Evolutionary conservation across 192 early-diverging fungal species (phyloP).

Genomic region (Coemansia sp.): DNA sequence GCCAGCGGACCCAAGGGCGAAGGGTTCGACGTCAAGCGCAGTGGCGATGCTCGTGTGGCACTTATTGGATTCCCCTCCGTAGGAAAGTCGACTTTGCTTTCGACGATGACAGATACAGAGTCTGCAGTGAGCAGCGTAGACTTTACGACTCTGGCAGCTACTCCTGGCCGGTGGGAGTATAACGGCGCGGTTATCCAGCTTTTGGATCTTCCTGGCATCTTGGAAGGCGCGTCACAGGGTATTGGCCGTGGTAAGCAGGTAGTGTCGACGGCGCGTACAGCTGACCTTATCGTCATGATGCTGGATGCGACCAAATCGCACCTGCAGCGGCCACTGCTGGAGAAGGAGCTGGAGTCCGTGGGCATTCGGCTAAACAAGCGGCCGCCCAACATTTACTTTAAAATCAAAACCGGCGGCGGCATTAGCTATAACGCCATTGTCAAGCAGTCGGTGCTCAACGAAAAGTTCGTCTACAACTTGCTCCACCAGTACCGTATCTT

Average conservation of each 20-base stretch:
- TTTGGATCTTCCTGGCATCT: conserved; percentile 98
- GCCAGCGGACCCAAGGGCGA: conserved; percentile 70
- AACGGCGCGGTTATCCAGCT: conserved; percentile 97
- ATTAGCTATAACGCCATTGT: conserved; percentile 92
- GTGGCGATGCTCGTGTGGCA: conserved; percentile 94
- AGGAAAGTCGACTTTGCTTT: conserved; percentile 96
- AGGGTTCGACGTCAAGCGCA: conserved; percentile 98
- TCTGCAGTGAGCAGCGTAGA: conserved; percentile 89
- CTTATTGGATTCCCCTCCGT: conserved; percentile 99
- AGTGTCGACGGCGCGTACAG: conserved; percentile 95
- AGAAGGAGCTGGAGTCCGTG: conserved; percentile 93
- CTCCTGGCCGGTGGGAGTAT: conserved; percentile 94
- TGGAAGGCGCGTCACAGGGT: conserved; percentile 97
- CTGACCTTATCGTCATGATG: conserved; percentile 98
- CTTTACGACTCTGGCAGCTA: conserved; percentile 96
- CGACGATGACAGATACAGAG: conserved; percentile 89
- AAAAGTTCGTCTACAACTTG: conserved; percentile 92
- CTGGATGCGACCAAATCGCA: conserved; percentile 93
- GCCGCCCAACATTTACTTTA: conserved; percentile 95
- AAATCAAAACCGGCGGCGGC: conserved; percentile 96
- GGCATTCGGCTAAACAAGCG: conserved; percentile 91
- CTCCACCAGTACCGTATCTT: conserved; percentile 98
- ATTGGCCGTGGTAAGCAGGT: conserved; percentile 98
- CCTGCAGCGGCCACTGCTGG: conserved; percentile 82
- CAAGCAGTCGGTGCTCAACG: conserved; percentile 83